Evolutionary conservation across 345 rosid species (phyloP).

Genomic region (Trapa bicornis): DNA sequence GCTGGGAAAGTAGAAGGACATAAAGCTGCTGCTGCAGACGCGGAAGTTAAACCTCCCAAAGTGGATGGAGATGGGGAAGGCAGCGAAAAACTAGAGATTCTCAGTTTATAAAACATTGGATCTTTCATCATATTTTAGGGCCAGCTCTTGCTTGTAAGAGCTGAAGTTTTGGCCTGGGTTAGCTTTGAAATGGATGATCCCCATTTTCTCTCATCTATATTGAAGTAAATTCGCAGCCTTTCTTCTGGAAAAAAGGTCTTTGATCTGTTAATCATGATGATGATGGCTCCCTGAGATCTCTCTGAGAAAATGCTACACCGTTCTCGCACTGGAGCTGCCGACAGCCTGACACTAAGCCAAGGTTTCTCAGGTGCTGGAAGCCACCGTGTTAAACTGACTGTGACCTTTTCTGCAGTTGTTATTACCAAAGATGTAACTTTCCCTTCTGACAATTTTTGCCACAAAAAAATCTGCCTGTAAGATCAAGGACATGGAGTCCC

Average conservation of each 20-base stretch:
- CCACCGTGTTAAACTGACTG: not conserved
- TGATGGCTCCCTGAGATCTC: too few species aligned
- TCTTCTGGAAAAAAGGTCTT: too few species aligned
- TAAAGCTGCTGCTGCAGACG: not conserved
- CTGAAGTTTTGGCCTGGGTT: not conserved
- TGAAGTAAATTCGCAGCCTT: not conserved
- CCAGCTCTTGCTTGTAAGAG: not conserved
- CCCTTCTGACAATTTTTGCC: too few species aligned
- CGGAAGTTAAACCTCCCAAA: not conserved
- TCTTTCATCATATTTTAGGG: not conserved
- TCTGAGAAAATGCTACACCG: too few species aligned
- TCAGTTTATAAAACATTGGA: not conserved
- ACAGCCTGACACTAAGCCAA: too few species aligned
- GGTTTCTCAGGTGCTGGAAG: too few species aligned
- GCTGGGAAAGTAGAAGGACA: not conserved
- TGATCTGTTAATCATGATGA: too few species aligned
- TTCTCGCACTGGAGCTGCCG: too few species aligned
- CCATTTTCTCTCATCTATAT: not conserved
- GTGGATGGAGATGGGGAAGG: not conserved
- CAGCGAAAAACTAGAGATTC: not conserved
- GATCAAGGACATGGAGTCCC: not conserved
- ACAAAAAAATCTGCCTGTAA: too few species aligned
- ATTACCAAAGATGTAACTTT: too few species aligned
- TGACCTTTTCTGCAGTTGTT: not conserved
- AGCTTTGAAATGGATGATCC: not conserved